These are phyloP conservation scores for Neonectria magnoliae DNA, from an alignment of 2,329 filamentous ascomycete species.

Conservation along the genomic window DNA sequence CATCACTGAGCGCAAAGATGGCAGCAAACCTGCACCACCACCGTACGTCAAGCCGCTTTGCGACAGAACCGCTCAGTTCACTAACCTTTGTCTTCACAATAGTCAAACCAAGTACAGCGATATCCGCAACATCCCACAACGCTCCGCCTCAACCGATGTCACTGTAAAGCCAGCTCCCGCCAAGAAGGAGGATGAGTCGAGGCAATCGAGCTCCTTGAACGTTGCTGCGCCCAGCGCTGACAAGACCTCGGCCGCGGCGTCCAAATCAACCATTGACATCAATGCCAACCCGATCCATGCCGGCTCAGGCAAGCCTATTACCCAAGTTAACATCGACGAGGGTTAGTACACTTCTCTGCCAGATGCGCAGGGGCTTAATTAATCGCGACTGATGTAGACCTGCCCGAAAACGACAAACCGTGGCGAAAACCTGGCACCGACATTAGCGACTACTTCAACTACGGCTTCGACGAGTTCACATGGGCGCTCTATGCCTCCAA, in stretches of 20 bases:
- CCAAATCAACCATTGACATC: slow-evolving; percentile 86
- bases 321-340: slow-evolving; percentile 78
- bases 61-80: slow-evolving; percentile 9
- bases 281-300: slow-evolving; percentile 84
- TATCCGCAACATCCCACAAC: slow-evolving; percentile 71
- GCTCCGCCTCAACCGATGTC: slow-evolving; percentile 63
- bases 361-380: background rate
- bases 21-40: slow-evolving; percentile 67
- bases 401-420: slow-evolving; percentile 86
- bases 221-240: slow-evolving; percentile 58
- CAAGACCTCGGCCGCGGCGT: slow-evolving; percentile 70
- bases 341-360: slow-evolving; percentile 49
- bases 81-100: slow-evolving; percentile 19
- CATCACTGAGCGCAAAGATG: slow-evolving; percentile 73
- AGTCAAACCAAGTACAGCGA: slow-evolving; percentile 72
- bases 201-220: slow-evolving; percentile 43
- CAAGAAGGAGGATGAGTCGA: slow-evolving; percentile 58
- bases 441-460: slow-evolving; percentile 98
- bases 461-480: slow-evolving; percentile 98
- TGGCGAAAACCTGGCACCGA: slow-evolving; percentile 96
- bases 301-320: slow-evolving; percentile 81
- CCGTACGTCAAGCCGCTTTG: slow-evolving; percentile 55
- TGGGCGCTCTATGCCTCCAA: slow-evolving; percentile 95
- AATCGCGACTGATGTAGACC: slow-evolving; percentile 55
- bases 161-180: slow-evolving; percentile 56